Conservation (phyloP, 306 rosid species). For the Ormosia emarginata region DNA sequence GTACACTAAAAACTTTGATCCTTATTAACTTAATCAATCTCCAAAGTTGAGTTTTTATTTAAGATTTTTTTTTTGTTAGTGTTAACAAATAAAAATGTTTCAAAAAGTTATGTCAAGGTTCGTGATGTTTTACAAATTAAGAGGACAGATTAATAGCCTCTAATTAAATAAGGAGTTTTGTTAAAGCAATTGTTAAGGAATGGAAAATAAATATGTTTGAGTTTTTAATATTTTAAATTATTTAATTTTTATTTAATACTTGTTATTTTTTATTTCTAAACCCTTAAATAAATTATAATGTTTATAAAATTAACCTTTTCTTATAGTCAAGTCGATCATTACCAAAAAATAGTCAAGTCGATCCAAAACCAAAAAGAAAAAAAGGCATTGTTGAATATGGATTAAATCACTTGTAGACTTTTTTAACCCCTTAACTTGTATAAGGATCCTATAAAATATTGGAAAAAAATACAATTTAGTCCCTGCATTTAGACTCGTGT, state of each 20-base stretch:
- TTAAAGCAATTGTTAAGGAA: no score
- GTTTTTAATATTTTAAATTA: no score
- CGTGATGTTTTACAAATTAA: neutral
- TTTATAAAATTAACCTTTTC: no score
- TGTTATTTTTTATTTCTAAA: no score
- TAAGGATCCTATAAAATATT: constrained; percentile 1
- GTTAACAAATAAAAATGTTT: neutral
- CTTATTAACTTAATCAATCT: neutral
- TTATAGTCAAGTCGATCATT: no score
- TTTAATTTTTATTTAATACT: no score
- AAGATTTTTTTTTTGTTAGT: no score
- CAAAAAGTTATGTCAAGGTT: neutral
- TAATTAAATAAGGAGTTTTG: neutral
- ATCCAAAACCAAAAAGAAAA: neutral
- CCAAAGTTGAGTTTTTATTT: neutral
- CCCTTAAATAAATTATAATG: neutral
- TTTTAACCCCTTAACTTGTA: neutral
- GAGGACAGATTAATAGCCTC: neutral
- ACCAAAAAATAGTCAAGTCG: no score
- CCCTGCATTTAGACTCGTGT: no score
- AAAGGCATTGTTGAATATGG: neutral
- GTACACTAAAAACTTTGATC: neutral
- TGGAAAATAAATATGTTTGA: no score
- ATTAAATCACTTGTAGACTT: neutral
- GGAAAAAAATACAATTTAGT: no score